phyloP scores from a whole-genome alignment of 331 rosid species.

The Ulmus americana region DNA sequence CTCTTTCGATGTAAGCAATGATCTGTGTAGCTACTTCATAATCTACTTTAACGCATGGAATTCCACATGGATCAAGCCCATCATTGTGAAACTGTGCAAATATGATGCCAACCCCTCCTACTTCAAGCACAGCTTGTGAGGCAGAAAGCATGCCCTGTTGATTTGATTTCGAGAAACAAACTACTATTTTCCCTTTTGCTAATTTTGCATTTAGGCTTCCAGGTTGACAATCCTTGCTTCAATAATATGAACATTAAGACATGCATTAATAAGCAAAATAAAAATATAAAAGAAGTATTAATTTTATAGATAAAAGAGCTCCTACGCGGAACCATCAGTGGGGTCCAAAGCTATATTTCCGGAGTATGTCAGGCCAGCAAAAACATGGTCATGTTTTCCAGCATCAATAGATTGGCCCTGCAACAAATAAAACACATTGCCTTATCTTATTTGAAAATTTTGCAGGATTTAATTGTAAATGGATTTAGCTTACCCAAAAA shows the following conservation, averaged over 20 bases:
- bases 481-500: conserved; percentile 42
- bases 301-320: conserved; percentile 10
- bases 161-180: conserved; percentile 49
- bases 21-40: conserved; percentile 61
- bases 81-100: conserved; percentile 54
- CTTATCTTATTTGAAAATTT: neutral
- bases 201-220: conserved; percentile 62
- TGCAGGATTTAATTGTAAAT: conserved; percentile 3
- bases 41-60: conserved; percentile 62
- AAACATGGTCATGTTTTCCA: conserved; percentile 35
- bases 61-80: conserved; percentile 40
- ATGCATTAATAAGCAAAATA: neutral
- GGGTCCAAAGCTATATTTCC: conserved; percentile 51
- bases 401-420: conserved; percentile 59
- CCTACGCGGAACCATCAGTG: conserved; percentile 51
- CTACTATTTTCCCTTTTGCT: conserved; percentile 61
- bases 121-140: conserved; percentile 43
- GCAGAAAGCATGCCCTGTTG: conserved; percentile 46
- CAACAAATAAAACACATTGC: conserved; percentile 1
- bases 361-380: conserved; percentile 47
- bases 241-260: conserved; percentile 13
- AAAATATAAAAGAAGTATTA: neutral
- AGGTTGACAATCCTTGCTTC: conserved; percentile 54
- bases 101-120: conserved; percentile 62
- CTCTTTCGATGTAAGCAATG: conserved; percentile 56